Evolutionary conservation across 2,329 filamentous ascomycete genomes (phyloP).

Genomic region (Byssothecium circinans): DNA sequence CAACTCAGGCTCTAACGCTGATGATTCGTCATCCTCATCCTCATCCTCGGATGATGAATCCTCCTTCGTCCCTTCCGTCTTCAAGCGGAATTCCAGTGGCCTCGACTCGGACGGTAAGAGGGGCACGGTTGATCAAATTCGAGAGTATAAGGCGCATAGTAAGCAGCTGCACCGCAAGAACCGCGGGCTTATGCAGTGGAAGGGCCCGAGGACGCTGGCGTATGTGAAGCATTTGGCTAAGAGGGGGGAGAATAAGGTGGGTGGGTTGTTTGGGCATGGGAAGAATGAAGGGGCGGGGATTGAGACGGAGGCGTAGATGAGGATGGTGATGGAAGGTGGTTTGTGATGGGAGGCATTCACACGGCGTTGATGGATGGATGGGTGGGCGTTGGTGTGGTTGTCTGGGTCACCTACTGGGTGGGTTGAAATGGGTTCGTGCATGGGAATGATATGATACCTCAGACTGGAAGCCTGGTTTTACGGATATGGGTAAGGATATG

Average conservation of each 20-base stretch:
- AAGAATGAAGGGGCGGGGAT: constrained; percentile 58
- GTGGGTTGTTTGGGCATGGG: constrained; percentile 58
- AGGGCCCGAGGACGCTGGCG: constrained; percentile 57
- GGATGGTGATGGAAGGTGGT: not conserved
- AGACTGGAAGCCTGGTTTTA: too few species aligned
- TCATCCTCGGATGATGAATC: constrained; percentile 22
- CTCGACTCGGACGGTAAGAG: constrained; percentile 43
- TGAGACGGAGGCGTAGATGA: constrained; percentile 71
- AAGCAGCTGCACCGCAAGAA: constrained; percentile 54
- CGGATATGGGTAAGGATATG: too few species aligned
- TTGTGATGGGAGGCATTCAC: too few species aligned
- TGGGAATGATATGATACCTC: too few species aligned
- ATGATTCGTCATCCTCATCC: constrained; percentile 19
- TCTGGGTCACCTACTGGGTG: too few species aligned
- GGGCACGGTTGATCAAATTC: constrained; percentile 55
- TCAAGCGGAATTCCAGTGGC: constrained; percentile 24
- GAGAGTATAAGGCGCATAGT: constrained; percentile 52
- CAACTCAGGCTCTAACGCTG: constrained; percentile 46
- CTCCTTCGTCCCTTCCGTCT: constrained; percentile 25
- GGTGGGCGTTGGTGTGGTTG: too few species aligned
- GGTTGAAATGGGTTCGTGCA: too few species aligned
- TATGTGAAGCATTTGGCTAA: constrained; percentile 63
- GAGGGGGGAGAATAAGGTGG: constrained; percentile 50
- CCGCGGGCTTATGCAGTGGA: constrained; percentile 74
- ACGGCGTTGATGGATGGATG: too few species aligned